Conservation (phyloP, 2,329 filamentous ascomycete genomes). For the Cladosporium sp. region DNA sequence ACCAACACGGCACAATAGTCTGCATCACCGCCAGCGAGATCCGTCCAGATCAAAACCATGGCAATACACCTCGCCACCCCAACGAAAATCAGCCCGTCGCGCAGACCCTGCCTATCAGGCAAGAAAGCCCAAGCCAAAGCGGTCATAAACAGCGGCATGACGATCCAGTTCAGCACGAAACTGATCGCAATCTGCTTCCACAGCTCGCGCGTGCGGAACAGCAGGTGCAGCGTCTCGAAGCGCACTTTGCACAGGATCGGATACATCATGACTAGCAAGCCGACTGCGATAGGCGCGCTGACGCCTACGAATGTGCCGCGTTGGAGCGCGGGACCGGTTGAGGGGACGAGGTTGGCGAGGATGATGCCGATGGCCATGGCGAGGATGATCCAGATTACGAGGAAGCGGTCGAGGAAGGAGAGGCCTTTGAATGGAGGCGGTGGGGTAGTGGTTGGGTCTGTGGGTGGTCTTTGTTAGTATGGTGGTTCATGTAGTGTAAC, state of each 20-base stretch:
- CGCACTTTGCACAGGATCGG: constrained; percentile 86
- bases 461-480: not conserved
- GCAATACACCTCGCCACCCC: constrained; percentile 85
- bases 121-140: constrained; percentile 66
- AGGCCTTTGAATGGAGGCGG: constrained; percentile 43
- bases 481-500: not conserved
- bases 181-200: constrained; percentile 83
- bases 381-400: constrained; percentile 68
- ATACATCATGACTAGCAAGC: constrained; percentile 90
- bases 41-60: constrained; percentile 84
- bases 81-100: constrained; percentile 73
- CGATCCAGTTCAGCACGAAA: constrained; percentile 76
- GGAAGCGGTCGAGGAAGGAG: constrained; percentile 48
- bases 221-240: constrained; percentile 71
- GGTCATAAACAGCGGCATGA: constrained; percentile 82
- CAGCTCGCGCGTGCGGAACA: constrained; percentile 62
- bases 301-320: constrained; percentile 73
- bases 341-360: constrained; percentile 72
- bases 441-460: constrained; percentile 7
- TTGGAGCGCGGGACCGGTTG: constrained; percentile 63
- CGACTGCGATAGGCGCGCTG: constrained; percentile 71
- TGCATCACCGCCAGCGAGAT: constrained; percentile 71
- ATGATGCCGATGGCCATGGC: constrained; percentile 77
- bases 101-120: constrained; percentile 50
- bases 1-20: constrained; percentile 74